Evolutionary conservation across 78 protist species (phyloP), one percentile per base, ranked within the genome.

Genomic region (Dictyostelium firmibasis): DNA sequence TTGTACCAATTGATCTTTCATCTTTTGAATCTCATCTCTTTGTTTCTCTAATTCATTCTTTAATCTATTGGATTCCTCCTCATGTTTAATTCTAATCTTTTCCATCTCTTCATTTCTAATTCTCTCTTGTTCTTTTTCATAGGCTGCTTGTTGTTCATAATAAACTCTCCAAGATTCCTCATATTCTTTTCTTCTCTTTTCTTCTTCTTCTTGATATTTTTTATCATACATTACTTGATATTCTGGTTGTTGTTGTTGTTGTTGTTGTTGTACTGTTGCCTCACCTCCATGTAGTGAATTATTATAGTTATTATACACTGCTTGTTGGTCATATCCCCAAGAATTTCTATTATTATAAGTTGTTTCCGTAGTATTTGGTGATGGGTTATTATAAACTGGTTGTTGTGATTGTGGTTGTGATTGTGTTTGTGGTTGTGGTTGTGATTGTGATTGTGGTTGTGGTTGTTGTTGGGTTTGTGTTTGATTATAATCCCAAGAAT

Each of bases 151-250:
- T 81, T 89, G 94, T 81, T 81, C 82, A 36, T 89, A 62, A 89
- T 89, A 89, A 9, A 43, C 70, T 50, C 57, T 89, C 82, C 84
- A 81, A 8, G 76, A 27, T n/a, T 89, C 94, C 20, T 89, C 77
- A 75, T 77, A 69, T 44, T 78, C 53, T 35, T 81, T 69, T 84
- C 74, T 74, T 76, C 78, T 69, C 23, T 86, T 67, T 60, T 86
- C 78, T 29, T 86, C 44, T 31, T 86, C 70, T 77, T 75, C 60
- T 44, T 36, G 25, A 47, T 77, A 35, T 77, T 77, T 20, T 77
- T 38, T 38, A 35, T 77, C 83, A 57, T 57, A 57, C 16, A 57
- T n/a, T 57, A 57, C 67, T 77, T 77, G 64, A n/a, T 77, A 41
- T 77, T 77, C 27, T 9, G 20, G 33, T n/a, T 38, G 60, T n/a